phyloP scores from a whole-genome alignment of 2,329 filamentous ascomycete genomes.

The Cordyceps sp. region DNA sequence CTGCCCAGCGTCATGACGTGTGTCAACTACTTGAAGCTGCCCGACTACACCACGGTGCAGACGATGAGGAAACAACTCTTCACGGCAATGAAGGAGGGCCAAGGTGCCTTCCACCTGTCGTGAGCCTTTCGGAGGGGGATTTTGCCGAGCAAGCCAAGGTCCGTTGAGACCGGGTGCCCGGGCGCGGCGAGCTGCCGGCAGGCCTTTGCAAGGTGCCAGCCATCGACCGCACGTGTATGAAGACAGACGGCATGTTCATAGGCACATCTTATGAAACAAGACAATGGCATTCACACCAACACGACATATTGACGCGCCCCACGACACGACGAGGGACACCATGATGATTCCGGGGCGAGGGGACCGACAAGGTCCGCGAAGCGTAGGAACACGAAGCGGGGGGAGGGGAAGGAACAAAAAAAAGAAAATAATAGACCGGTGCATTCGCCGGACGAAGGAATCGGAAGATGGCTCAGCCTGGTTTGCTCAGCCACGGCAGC shows the following conservation, averaged over 20 bases:
- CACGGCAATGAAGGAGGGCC: constrained; percentile 83
- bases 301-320: constrained; percentile 7
- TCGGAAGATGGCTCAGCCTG: too few species aligned
- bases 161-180: too few species aligned
- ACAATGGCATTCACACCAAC: not conserved
- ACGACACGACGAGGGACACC: constrained; percentile 9
- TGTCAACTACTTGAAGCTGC: constrained; percentile 96
- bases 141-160: not conserved
- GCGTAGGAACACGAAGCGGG: constrained; percentile 1
- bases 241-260: not conserved
- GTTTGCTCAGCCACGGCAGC: too few species aligned
- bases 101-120: constrained; percentile 93
- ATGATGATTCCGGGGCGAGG: not conserved
- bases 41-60: constrained; percentile 72
- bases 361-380: not conserved
- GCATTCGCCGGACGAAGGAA: too few species aligned
- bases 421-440: too few species aligned
- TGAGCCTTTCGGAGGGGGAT: constrained; percentile 16
- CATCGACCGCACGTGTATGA: too few species aligned
- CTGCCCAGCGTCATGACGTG: constrained; percentile 99
- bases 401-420: constrained; percentile 6
- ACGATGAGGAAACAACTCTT: constrained; percentile 63
- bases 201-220: too few species aligned
- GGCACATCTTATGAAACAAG: not conserved
- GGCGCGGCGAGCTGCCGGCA: too few species aligned